phyloP scores from a whole-genome alignment of 352 stramenopile genomes.

The Phytopythium vexans region DNA sequence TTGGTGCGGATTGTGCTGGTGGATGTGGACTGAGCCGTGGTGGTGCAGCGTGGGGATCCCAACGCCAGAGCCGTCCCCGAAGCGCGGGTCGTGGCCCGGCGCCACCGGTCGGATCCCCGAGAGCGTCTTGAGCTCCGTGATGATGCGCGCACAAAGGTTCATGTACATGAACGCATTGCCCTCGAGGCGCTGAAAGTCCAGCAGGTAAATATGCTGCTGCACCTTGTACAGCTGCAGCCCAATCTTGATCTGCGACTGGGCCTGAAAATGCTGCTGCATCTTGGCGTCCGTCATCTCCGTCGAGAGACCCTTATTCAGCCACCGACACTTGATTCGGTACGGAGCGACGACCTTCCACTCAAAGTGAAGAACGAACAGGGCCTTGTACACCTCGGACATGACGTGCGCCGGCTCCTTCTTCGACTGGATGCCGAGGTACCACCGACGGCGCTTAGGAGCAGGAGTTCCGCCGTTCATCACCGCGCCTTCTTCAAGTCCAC shows the following conservation, averaged over 20 bases:
- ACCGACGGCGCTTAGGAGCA: conserved; percentile 84
- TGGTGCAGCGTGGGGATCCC: conserved; percentile 21
- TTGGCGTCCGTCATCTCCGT: conserved; percentile 11
- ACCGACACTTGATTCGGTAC: conserved; percentile 97
- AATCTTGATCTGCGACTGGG: conserved; percentile 89
- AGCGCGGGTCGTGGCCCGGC: conserved; percentile 48
- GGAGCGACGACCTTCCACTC: conserved; percentile 96
- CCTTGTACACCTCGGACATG: conserved; percentile 99
- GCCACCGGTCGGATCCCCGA: conserved; percentile 62
- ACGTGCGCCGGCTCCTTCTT: conserved; percentile 99
- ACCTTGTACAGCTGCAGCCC: conserved; percentile 96
- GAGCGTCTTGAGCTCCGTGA: conserved; percentile 98
- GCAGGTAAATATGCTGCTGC: conserved; percentile 98
- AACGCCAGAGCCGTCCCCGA: conserved; percentile 39
- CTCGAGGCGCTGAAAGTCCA: conserved; percentile 97
- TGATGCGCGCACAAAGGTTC: conserved; percentile 98
- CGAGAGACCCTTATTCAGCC: conserved; percentile 69
- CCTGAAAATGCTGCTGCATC: conserved; percentile 24
- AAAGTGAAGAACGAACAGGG: conserved; percentile 94
- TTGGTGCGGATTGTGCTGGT: conserved; percentile 32
- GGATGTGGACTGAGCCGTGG: conserved; percentile 48
- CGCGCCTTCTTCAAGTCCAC: conserved; percentile 33
- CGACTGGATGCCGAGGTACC: conserved; percentile 99
- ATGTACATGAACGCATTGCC: conserved; percentile 99
- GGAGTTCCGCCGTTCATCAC: conserved; percentile 17